These are phyloP conservation scores for Talaromyces sp. DNA, from an alignment of 2,329 filamentous ascomycete genomes.

Conservation along the genomic window DNA sequence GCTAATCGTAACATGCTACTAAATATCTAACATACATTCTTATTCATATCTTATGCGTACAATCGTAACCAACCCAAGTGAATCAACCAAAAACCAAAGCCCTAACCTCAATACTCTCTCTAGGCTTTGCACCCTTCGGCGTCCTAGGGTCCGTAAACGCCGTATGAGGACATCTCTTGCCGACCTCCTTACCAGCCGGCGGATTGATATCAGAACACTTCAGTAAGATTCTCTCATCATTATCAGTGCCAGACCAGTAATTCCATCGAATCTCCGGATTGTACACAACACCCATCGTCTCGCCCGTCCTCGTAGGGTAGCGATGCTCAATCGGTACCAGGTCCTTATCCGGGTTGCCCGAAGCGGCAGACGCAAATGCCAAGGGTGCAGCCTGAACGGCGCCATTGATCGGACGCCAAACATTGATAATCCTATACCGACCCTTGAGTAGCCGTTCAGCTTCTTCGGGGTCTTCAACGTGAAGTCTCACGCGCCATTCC, in stretches of 20 bases:
- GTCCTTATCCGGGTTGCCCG: constrained; percentile 56
- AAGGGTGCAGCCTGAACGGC: constrained; percentile 57
- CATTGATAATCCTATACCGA: constrained; percentile 80
- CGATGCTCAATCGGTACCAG: constrained; percentile 70
- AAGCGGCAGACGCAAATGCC: constrained; percentile 55
- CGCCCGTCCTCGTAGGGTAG: constrained; percentile 67
- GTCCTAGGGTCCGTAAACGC: constrained; percentile 77
- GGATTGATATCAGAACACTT: constrained; percentile 73
- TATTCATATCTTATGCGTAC: not conserved
- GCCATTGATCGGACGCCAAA: constrained; percentile 70
- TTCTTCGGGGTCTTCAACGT: constrained; percentile 60
- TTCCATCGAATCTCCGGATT: constrained; percentile 67
- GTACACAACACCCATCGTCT: constrained; percentile 68
- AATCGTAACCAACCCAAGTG: not conserved
- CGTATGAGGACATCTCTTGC: constrained; percentile 62
- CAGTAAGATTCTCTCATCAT: constrained; percentile 68
- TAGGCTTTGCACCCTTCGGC: constrained; percentile 62
- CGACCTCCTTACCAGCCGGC: constrained; percentile 26
- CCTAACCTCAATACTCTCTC: constrained; percentile 88
- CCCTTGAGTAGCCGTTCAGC: constrained; percentile 63
- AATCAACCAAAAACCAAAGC: constrained; percentile 71
- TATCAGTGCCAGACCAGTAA: constrained; percentile 75
- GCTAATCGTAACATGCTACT: not conserved
- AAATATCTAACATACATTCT: not conserved
- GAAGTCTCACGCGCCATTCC: constrained; percentile 62